These are phyloP conservation scores for Hylodesmum podocarpum DNA, from an alignment of 306 rosid genomes.

Conservation along the genomic window DNA sequence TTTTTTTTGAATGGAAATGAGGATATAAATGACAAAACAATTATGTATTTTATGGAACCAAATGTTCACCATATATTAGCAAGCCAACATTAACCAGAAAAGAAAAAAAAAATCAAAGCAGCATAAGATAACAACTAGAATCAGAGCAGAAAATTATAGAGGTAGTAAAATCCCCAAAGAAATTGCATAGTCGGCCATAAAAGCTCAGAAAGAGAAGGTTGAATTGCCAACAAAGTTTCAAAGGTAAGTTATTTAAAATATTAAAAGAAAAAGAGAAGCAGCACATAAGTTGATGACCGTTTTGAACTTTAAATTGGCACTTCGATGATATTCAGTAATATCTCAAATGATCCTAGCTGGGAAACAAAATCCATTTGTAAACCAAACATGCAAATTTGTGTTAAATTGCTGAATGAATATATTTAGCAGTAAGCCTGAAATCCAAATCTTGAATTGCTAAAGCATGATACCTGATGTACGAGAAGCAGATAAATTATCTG, in stretches of 20 bases:
- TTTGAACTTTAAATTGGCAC: neutral
- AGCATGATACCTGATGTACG: slow-evolving; percentile 50
- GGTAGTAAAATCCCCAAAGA: neutral
- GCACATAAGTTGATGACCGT: neutral
- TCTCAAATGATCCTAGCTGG: neutral
- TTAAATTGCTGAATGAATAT: neutral
- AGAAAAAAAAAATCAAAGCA: neutral
- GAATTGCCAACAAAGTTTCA: neutral
- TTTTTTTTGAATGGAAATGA: neutral
- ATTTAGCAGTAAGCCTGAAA: slow-evolving; percentile 3
- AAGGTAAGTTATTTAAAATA: neutral
- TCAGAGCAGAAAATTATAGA: neutral
- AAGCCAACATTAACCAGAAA: neutral
- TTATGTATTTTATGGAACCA: neutral
- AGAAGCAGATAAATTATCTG: slow-evolving; percentile 54
- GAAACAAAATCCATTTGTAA: slow-evolving; percentile 10
- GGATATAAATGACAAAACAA: neutral
- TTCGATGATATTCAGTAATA: neutral
- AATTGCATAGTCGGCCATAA: neutral
- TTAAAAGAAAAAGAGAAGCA: neutral
- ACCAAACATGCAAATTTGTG: slow-evolving; percentile 1
- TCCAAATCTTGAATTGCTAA: slow-evolving; percentile 1
- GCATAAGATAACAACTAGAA: neutral
- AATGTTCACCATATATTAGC: neutral
- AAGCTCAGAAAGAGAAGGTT: neutral